Evolutionary conservation across 2,329 filamentous ascomycete genomes (phyloP).

Genomic region (Fusarium verticillioides): DNA sequence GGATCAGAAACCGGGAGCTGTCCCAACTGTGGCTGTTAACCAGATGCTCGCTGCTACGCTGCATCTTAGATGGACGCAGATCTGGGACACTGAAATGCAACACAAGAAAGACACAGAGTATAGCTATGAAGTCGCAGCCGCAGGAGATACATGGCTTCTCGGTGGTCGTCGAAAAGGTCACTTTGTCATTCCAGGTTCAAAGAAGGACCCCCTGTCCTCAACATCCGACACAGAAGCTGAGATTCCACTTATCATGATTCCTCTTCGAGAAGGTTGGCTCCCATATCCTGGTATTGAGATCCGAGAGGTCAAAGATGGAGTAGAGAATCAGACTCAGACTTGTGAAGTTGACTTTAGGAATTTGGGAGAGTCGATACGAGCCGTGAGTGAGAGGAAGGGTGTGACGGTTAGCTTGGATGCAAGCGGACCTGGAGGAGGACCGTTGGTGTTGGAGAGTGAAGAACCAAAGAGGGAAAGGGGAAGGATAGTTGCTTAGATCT

Average conservation of each 20-base stretch:
- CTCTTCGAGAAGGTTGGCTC: slow-evolving; percentile 81
- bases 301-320: slow-evolving; percentile 62
- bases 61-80: slow-evolving; percentile 69
- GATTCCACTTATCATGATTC: slow-evolving; percentile 80
- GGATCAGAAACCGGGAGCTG: slow-evolving; percentile 47
- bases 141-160: slow-evolving; percentile 82
- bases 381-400: slow-evolving; percentile 75
- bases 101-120: slow-evolving; percentile 72
- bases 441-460: slow-evolving; percentile 74
- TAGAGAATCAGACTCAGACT: slow-evolving; percentile 46
- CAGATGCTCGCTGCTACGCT: slow-evolving; percentile 73
- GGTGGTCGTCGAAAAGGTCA: slow-evolving; percentile 84
- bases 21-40: slow-evolving; percentile 66
- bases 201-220: slow-evolving; percentile 56
- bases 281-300: slow-evolving; percentile 84
- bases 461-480: slow-evolving; percentile 45
- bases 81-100: slow-evolving; percentile 65
- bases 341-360: slow-evolving; percentile 87
- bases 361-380: slow-evolving; percentile 79
- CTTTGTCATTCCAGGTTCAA: slow-evolving; percentile 68
- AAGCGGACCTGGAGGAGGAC: slow-evolving; percentile 72
- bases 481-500: slow-evolving; percentile 51
- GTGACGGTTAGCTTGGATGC: slow-evolving; percentile 80
- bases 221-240: slow-evolving; percentile 63
- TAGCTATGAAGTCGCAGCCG: slow-evolving; percentile 82